Evolutionary conservation across 2,329 filamentous ascomycete genomes (phyloP), one percentile per base, ranked within the genome.

Genomic region (Rhynchosporium secalis): DNA sequence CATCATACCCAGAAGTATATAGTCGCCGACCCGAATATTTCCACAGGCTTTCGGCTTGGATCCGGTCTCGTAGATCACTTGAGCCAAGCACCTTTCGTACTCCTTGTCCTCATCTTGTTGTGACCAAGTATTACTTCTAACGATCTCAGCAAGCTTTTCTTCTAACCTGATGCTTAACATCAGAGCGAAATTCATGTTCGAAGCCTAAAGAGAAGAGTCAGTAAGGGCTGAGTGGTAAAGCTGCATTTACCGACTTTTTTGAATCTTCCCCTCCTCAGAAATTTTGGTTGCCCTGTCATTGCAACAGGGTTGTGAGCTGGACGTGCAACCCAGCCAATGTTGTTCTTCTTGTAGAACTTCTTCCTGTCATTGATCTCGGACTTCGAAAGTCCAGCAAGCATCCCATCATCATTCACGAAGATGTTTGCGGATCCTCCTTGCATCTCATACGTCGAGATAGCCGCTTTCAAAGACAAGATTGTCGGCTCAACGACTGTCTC

Each of bases 1-100:
- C 5, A 36, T 10, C 33, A 1, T 36, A 36, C 33, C 33, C 33
- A 93, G 78, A 20, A 90, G 79, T 64, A 93, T 91, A 75, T 92
- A 93, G 76, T 96, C 91, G 57, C 92, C 92, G 26, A 96, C 80
- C 52, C 91, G 90, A 69, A 96, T 88, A 75, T 95, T 92, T 65
- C 91, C 92, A 72, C 92, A 90, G 20, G 91, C 91, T 89, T 88
- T 90, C 26, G 88, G 88, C 26, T 87, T 84, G 9, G 33, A 36
- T 8, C 86, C 85, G 61, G 90, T 80, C 56, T 86, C 84, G 46
- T 86, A 81, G 38, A 92, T 79, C 15, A 88, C 83, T 60, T 88
- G 82, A 67, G 84, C 82, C 45, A 93, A 80, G 61, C 84, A 81
- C 69, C 80, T 75, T 74, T 87, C 82, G 71, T 91, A 91, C 0